Evolutionary conservation across 2,329 filamentous ascomycete genomes (phyloP).

Genomic region (Macrophomina pseudophaseolina): DNA sequence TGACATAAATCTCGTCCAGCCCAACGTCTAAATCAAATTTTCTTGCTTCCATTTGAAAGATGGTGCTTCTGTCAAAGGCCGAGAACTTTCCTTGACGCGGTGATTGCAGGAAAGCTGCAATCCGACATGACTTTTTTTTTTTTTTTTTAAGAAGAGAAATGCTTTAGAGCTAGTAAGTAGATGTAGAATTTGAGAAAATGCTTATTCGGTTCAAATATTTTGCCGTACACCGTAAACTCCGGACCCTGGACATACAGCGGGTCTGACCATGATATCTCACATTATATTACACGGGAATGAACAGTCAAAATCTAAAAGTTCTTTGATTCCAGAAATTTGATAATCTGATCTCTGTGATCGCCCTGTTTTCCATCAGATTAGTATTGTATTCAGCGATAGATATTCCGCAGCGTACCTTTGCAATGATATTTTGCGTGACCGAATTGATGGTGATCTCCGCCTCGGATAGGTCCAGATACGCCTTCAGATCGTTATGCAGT

Average conservation of each 20-base stretch:
- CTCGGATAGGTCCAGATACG: constrained; percentile 61
- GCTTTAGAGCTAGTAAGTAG: too few species aligned
- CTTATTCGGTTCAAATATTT: neutral
- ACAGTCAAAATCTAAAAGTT: constrained; percentile 35
- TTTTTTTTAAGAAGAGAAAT: too few species aligned
- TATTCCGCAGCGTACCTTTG: constrained; percentile 34
- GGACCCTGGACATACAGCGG: neutral
- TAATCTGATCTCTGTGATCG: constrained; percentile 38
- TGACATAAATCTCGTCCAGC: too few species aligned
- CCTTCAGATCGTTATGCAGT: constrained; percentile 67
- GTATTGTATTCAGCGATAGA: neutral
- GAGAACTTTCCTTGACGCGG: too few species aligned
- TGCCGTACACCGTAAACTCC: constrained; percentile 6
- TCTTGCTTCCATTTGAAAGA: too few species aligned
- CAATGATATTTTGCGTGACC: constrained; percentile 70
- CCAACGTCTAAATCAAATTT: too few species aligned
- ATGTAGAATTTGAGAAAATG: too few species aligned
- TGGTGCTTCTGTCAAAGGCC: too few species aligned
- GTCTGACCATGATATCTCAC: neutral
- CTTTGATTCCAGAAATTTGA: constrained; percentile 42
- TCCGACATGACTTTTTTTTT: too few species aligned
- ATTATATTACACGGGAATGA: neutral
- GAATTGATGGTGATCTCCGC: constrained; percentile 62
- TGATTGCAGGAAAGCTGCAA: too few species aligned
- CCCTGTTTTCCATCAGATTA: constrained; percentile 31